Percentiles rank a stretch among this genome's conserved stretches.
Evolutionary conservation across 73 alveolate species (phyloP).

Genomic region (Paramecium octaurelia): DNA sequence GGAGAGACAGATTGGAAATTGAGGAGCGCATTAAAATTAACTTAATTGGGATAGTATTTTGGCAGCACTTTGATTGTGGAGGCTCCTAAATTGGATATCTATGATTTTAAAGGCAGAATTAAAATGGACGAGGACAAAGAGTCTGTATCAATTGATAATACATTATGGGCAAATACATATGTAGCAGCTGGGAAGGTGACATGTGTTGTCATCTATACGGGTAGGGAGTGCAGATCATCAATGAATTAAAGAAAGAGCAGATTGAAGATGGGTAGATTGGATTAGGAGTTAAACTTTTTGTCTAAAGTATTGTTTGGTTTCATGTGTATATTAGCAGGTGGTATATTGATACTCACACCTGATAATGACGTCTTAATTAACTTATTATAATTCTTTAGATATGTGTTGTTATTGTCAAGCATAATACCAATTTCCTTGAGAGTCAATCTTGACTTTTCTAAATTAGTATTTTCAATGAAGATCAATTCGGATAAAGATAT

Average conservation of each 20-base stretch:
- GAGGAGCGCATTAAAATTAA: constrained; percentile 75
- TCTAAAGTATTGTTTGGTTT: constrained; percentile 71
- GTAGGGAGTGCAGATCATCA: constrained; percentile 88
- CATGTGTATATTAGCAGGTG: constrained; percentile 67
- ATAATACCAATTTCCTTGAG: constrained; percentile 94
- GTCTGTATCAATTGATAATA: constrained; percentile 79
- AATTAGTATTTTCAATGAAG: constrained; percentile 76
- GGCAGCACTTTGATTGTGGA: constrained; percentile 28
- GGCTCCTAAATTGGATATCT: constrained; percentile 80
- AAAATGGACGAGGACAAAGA: constrained; percentile 54
- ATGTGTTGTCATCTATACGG: constrained; percentile 86
- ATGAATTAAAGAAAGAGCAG: constrained; percentile 86
- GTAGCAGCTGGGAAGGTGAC: constrained; percentile 82
- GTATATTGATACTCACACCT: background rate
- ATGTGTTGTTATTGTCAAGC: constrained; percentile 79
- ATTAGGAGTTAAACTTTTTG: constrained; percentile 79
- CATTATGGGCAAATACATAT: constrained; percentile 91
- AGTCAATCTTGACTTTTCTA: constrained; percentile 93
- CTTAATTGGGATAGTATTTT: constrained; percentile 57
- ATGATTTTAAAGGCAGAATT: constrained; percentile 77
- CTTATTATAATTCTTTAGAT: constrained; percentile 68
- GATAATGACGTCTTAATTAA: background rate
- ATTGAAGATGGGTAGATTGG: constrained; percentile 86
- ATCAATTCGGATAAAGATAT: constrained; percentile 81
- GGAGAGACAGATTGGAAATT: constrained; percentile 99